Conservation (phyloP, 2,329 filamentous ascomycete genomes). For the Colletotrichum graminicola region DNA sequence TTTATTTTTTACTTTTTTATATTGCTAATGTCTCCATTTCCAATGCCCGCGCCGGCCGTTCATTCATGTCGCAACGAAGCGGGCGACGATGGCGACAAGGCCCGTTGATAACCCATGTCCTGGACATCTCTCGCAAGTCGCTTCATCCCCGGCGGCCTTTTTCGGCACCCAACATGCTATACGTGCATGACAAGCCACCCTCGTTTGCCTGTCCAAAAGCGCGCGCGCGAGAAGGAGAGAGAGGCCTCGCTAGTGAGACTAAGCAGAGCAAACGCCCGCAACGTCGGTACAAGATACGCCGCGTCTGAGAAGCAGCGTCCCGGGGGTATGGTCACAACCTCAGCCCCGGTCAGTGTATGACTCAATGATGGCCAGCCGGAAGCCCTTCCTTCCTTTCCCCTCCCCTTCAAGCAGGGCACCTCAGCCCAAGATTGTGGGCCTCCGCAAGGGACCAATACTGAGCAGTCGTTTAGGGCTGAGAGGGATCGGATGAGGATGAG, state of each 20-base stretch:
- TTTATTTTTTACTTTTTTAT: not conserved
- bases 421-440: not conserved
- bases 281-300: not conserved
- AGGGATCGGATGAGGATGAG: not conserved
- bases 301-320: not conserved
- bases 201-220: not conserved
- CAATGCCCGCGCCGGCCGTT: no score
- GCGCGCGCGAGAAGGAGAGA: not conserved
- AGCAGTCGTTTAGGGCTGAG: not conserved
- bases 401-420: not conserved
- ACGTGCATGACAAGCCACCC: not conserved
- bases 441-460: constrained; percentile 1
- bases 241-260: not conserved
- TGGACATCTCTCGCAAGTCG: not conserved
- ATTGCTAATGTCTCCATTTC: not conserved
- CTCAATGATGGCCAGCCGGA: not conserved
- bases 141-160: not conserved
- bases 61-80: no score
- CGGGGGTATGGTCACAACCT: constrained; percentile 7
- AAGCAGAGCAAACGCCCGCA: constrained; percentile 3
- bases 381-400: not conserved
- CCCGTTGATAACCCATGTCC: not conserved
- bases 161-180: not conserved
- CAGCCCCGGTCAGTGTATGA: constrained; percentile 4
- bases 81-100: not conserved